These are phyloP conservation scores for Filosporella fistucella DNA, from an alignment of 495 filamentous ascomycete species.

Conservation along the genomic window DNA sequence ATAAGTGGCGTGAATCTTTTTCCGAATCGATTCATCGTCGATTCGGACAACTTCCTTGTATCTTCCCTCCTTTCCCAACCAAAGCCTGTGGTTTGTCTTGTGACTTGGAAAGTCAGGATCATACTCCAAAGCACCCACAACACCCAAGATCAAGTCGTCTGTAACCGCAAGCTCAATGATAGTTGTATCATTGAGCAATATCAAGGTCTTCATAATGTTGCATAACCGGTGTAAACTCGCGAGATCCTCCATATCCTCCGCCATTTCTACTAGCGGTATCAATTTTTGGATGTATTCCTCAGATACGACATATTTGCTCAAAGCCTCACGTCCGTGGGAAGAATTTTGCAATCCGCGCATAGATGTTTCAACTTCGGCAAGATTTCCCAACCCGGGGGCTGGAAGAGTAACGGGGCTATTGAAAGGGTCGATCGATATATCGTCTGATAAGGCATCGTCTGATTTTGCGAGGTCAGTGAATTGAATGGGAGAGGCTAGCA, in stretches of 20 bases:
- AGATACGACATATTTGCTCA: slow-evolving; percentile 78
- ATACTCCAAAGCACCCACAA: slow-evolving; percentile 96
- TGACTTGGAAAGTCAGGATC: slow-evolving; percentile 98
- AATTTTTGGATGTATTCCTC: slow-evolving; percentile 88
- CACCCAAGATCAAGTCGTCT: slow-evolving; percentile 83
- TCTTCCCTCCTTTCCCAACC: slow-evolving; percentile 78
- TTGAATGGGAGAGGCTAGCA: background rate
- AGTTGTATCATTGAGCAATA: slow-evolving; percentile 86
- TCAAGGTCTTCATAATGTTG: slow-evolving; percentile 96
- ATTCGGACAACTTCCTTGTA: slow-evolving; percentile 97
- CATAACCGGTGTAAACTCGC: slow-evolving; percentile 84
- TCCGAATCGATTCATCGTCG: slow-evolving; percentile 69
- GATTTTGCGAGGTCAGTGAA: background rate
- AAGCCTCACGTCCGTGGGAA: slow-evolving; percentile 74
- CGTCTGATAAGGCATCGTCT: slow-evolving; percentile 92
- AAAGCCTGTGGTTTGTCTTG: slow-evolving; percentile 96
- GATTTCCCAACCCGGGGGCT: slow-evolving; percentile 68
- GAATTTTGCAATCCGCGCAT: slow-evolving; percentile 74
- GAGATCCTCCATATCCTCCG: slow-evolving; percentile 87
- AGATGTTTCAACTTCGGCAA: slow-evolving; percentile 75
- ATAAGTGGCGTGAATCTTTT: slow-evolving; percentile 95
- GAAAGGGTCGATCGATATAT: slow-evolving; percentile 61
- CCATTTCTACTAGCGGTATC: slow-evolving; percentile 75
- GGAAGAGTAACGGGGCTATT: slow-evolving; percentile 69
- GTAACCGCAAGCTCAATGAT: slow-evolving; percentile 93